These are phyloP conservation scores for Populus ilicifolia DNA, from an alignment of 345 rosid species.

Conservation along the genomic window DNA sequence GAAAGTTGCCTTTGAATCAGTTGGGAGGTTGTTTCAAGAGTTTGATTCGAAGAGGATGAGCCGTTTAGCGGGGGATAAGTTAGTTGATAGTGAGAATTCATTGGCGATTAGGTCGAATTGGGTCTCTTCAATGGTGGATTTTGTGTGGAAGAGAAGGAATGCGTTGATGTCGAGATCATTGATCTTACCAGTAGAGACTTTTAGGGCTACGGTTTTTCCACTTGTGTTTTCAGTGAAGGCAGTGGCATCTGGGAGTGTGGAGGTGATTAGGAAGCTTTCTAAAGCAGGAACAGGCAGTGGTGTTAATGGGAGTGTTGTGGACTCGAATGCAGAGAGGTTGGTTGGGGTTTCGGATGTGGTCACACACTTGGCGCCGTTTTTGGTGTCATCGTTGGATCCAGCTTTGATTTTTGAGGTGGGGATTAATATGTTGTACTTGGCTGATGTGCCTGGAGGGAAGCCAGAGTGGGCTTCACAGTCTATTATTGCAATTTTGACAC, in stretches of 20 bases:
- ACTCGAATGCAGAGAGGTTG: slow-evolving; percentile 75
- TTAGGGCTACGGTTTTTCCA: slow-evolving; percentile 81
- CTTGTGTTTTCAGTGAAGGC: slow-evolving; percentile 83
- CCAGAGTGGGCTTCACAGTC: slow-evolving; percentile 98
- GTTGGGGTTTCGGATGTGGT: slow-evolving; percentile 86
- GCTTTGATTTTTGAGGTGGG: slow-evolving; percentile 95
- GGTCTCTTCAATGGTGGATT: slow-evolving; percentile 84
- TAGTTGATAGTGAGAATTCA: slow-evolving; percentile 89
- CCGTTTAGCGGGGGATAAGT: slow-evolving; percentile 91
- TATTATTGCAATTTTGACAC: slow-evolving; percentile 85
- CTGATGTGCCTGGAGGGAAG: slow-evolving; percentile 98
- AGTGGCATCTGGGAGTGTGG: slow-evolving; percentile 79
- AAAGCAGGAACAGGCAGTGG: slow-evolving; percentile 38
- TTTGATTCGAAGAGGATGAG: slow-evolving; percentile 90
- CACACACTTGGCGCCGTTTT: slow-evolving; percentile 80
- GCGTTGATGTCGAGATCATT: slow-evolving; percentile 83
- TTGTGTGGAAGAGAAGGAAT: slow-evolving; percentile 72
- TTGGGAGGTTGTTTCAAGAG: slow-evolving; percentile 85
- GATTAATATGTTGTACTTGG: slow-evolving; percentile 86
- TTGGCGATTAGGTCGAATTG: slow-evolving; percentile 84
- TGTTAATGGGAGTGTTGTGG: slow-evolving; percentile 42
- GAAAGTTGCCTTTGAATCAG: slow-evolving; percentile 94
- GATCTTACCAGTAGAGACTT: slow-evolving; percentile 80
- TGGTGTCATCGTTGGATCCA: slow-evolving; percentile 92
- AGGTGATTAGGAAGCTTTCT: slow-evolving; percentile 68